Base-by-base conservation (phyloP, 2,329 filamentous ascomycete genomes). In the Cladosporium sp. region DNA sequence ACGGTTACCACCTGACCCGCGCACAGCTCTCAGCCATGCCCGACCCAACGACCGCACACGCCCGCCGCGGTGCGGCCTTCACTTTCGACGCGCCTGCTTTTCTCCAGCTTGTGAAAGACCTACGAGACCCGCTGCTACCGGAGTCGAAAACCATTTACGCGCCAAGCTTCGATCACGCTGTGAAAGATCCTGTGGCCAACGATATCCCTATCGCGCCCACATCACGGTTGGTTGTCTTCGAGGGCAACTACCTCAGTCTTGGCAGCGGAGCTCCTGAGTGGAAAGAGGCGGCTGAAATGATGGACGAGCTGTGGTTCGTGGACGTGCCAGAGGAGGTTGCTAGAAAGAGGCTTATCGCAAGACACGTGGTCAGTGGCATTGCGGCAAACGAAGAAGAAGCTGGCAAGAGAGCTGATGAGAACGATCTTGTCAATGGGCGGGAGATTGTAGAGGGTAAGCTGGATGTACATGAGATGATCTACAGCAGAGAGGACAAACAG, bases 1-100 rank as follows among this genome's bases (percentile, higher is more conserved):
- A 99, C 68, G 93, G 93, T 59, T 99, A 90, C 73, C 93, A 97
- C 70, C 78, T 93, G 40, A 89, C 91, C 6, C 87, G 91, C 22
- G 83, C 84, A 12, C 84, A 91, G 59, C 84, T 99, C 3, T 84
- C 85, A 32, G 82, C 86, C 30, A 85, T 97, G 80, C 84, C 89
- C 1, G 84, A 96, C 65, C 86, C 92, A 0, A 72, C 64, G 0
- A 78, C 78, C 4, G 92, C 92, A 0, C 86, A 89, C 62, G 86
- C 85, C 32, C 85, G 91, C 3, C 83, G 93, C 57, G 93, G 93
- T 17, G 93, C 93, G 27, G 88, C 86, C 12, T 97, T 95, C 71
- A 99, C 93, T n/a, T 97, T 99, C 65, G 88, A 97, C 67, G 87
- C 84, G 0, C 64, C 75, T 0, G 81, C 83, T 7, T 95, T 93